phyloP scores from a whole-genome alignment of 768 basidiomycete genomes.

The Boletus edulis region DNA sequence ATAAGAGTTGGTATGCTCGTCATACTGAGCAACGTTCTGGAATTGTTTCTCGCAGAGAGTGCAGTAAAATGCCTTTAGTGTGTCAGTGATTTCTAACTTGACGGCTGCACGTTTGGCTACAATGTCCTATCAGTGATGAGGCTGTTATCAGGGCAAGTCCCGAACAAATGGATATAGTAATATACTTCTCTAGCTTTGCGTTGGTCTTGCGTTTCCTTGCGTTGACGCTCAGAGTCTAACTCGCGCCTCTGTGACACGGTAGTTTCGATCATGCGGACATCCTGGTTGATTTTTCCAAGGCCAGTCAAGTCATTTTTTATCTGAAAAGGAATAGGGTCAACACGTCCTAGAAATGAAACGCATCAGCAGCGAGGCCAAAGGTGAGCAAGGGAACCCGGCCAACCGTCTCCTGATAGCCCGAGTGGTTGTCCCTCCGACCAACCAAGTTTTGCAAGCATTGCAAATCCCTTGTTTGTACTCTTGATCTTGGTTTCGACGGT shows the following conservation, averaged over 20 bases:
- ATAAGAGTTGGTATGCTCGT: slow-evolving; percentile 88
- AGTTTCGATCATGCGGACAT: slow-evolving; percentile 80
- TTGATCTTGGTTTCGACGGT: slow-evolving; percentile 83
- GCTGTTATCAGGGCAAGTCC: slow-evolving; percentile 7
- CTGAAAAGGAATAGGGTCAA: slow-evolving; percentile 81
- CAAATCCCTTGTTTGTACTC: slow-evolving; percentile 76
- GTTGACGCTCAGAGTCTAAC: slow-evolving; percentile 78
- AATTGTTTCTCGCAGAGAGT: slow-evolving; percentile 85
- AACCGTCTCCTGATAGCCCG: slow-evolving; percentile 76
- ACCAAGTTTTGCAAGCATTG: slow-evolving; percentile 76
- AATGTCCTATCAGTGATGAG: slow-evolving; percentile 41
- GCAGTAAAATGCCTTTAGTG: slow-evolving; percentile 77
- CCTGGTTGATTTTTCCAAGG: slow-evolving; percentile 75
- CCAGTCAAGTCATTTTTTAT: slow-evolving; percentile 77
- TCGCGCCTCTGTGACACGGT: slow-evolving; percentile 80
- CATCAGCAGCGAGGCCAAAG: neutral
- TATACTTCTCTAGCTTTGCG: slow-evolving; percentile 67
- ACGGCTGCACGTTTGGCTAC: slow-evolving; percentile 67
- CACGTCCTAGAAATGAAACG: slow-evolving; percentile 51
- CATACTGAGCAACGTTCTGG: slow-evolving; percentile 81
- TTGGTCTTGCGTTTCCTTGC: slow-evolving; percentile 77
- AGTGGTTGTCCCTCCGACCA: slow-evolving; percentile 81
- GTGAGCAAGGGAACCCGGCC: slow-evolving; percentile 4
- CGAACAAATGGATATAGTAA: neutral
- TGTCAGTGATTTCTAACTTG: slow-evolving; percentile 63